Base-by-base conservation (phyloP, 2,329 filamentous ascomycete species). In the Magnaporthales sp. region DNA sequence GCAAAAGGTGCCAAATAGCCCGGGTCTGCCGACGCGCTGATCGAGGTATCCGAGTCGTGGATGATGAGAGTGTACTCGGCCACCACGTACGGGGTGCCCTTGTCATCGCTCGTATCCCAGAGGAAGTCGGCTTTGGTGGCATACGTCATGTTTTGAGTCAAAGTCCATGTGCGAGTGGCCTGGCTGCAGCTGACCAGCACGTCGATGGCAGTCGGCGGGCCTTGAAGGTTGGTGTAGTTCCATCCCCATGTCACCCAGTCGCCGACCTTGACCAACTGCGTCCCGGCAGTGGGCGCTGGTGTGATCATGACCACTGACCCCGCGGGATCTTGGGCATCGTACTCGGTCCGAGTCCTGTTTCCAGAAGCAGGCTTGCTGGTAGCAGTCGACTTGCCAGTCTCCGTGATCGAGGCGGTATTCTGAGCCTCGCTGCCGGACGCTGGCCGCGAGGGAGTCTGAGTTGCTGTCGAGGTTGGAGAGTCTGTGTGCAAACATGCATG, bases 191-290 rank as follows among this genome's bases (percentile, higher is more conserved):
- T 85, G 38, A 86, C 79, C 67, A 88, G 74, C 15, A 89, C 78
- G 69, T 89, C 85, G 67, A 90, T 73, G 56, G 85, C 86, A 3
- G 84, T 86, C 1, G 87, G 87, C 1, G 80, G 83, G 29, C 78
- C 85, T 66, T 81, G 78, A 31, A 90, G 75, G 61, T 82, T 83
- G 3, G 87, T 89, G 78, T 89, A 89, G 77, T 89, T 89, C 86
- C 86, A 90, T 62, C 77, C 81, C 75, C 84, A 86, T 15, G 85
- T 89, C 60, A 88, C 78, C 61, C 79, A 79, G 72, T 88, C 82
- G 68, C 84, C 83, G 68, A 89, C 86, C 72, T 86, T 86, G 80
- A 85, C 88, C 56, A 87, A 79, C 67, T 82, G 78, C 10, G 80
- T 78, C 29, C 79, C 78, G 11, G 76, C 73, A 3, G 78, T 79